Evolutionary conservation across 495 filamentous ascomycete genomes (phyloP).

Genomic region (Diplogelasinospora grovesii): DNA sequence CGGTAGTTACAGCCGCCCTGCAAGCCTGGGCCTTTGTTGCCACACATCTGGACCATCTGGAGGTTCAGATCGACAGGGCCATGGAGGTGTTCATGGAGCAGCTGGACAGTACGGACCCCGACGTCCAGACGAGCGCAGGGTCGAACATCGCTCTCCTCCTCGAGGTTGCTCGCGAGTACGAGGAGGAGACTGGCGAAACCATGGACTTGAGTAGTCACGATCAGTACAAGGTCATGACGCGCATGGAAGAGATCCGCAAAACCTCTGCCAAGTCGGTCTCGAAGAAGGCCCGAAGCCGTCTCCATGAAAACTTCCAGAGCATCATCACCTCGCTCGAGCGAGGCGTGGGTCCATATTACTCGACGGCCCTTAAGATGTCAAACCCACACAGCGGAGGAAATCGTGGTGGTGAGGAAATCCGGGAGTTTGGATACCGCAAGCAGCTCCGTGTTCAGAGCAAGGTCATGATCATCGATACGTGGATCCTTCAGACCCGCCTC

Average conservation of each 20-base stretch:
- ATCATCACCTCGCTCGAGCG: constrained; percentile 80
- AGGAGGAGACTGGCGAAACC: constrained; percentile 53
- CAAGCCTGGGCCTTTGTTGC: constrained; percentile 85
- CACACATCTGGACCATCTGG: constrained; percentile 74
- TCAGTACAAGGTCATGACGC: constrained; percentile 54
- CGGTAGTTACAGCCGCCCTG: constrained; percentile 75
- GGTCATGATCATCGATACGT: constrained; percentile 76
- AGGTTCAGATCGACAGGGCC: constrained; percentile 62
- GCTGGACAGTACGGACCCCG: constrained; percentile 65
- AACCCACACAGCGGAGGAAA: constrained; percentile 42
- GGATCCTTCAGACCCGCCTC: constrained; percentile 81
- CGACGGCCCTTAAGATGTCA: constrained; percentile 29
- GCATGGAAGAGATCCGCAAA: constrained; percentile 43
- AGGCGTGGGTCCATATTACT: constrained; percentile 41
- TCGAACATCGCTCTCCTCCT: constrained; percentile 87
- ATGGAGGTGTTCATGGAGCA: constrained; percentile 89
- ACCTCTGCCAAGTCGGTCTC: constrained; percentile 65
- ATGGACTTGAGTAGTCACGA: constrained; percentile 37
- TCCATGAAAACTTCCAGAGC: constrained; percentile 73
- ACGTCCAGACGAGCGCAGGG: constrained; percentile 79
- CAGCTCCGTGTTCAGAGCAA: constrained; percentile 67
- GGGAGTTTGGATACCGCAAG: constrained; percentile 70
- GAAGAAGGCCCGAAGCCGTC: constrained; percentile 69
- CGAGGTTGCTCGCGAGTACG: constrained; percentile 66
- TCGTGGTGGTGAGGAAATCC: constrained; percentile 56